Base-by-base conservation (phyloP, 2,329 filamentous ascomycete genomes). In the Aspergillus novofumigatus region DNA sequence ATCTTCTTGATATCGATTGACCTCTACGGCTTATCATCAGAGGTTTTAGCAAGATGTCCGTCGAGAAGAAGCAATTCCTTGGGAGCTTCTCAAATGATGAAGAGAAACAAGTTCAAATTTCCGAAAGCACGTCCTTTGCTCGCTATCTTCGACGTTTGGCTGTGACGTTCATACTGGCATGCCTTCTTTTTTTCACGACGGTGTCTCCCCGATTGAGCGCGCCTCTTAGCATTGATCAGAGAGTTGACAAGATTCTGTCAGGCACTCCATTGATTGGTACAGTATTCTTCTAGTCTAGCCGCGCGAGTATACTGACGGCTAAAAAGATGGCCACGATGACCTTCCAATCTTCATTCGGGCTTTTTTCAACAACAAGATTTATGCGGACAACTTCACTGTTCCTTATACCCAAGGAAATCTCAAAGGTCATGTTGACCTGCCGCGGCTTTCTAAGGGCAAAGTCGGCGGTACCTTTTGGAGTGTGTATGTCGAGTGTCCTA, bases 381-480 rank as follows among this genome's bases (percentile, higher is more conserved):
- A 96, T 69, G 78, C 81, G 60, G 74, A 82, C 11, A 84, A 86
- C 51, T 97, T 96, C 75, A 87, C 82, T n/a, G 76, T 86, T 41
- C 81, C 83, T 5, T 96, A 96, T 68, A 83, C 87, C 62, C 77
- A 89, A 23, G 91, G 90, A 32, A 84, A 83, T 0, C 75, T 96
- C 52, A 68, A 72, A 0, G 80, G 80, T 3, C 90, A 97, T 63
- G 88, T 94, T 53, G 93, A 97, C 71, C 77, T 96, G 8, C 86
- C 88, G 1, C 85, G 92, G 4, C 80, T 96, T 50, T 80, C 83
- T 38, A 74, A 84, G 51, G 92, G 92, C 60, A 64, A 65, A 29
- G 67, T 73, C 4, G 92, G 92, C 42, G 93, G 92, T 55, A 87
- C 90, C n/a, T 97, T 97, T 72, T 97, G 92, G 93, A 92, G 88